Percentiles rank a stretch among this genome's conserved stretches.
Conservation (phyloP, 805 yeast species). For the Saturnispora sanitii region DNA sequence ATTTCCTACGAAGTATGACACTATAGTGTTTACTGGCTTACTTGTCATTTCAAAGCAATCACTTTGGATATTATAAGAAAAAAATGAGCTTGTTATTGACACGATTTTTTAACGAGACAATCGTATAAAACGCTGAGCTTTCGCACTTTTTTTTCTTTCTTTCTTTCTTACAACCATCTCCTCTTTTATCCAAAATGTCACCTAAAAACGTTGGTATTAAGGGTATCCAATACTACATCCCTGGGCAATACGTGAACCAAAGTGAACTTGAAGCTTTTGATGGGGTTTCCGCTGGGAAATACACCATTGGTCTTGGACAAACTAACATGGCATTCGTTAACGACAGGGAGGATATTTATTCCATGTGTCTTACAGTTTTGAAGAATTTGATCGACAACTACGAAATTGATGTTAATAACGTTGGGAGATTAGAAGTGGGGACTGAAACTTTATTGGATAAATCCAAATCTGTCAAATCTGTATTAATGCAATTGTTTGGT, state of each 20-base stretch:
- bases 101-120: too few relatives aligned
- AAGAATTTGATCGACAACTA: conserved; percentile 69
- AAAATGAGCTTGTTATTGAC: too few relatives aligned
- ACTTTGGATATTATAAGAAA: too few relatives aligned
- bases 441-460: conserved; percentile 95
- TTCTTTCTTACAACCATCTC: not conserved
- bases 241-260: conserved; percentile 78
- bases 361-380: conserved; percentile 83
- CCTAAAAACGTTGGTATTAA: conserved; percentile 89
- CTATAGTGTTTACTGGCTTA: too few relatives aligned
- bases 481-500: conserved; percentile 86
- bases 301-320: conserved; percentile 97
- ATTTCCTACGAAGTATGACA: too few relatives aligned
- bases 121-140: not conserved
- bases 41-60: too few relatives aligned
- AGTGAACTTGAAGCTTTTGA: conserved; percentile 76
- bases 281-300: conserved; percentile 86
- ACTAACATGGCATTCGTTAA: conserved; percentile 96
- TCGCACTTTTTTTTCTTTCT: not conserved
- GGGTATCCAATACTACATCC: conserved; percentile 89
- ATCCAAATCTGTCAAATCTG: conserved; percentile 93
- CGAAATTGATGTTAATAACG: conserved; percentile 65
- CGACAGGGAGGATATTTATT: conserved; percentile 95
- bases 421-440: conserved; percentile 97
- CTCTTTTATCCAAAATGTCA: conserved; percentile 18